Conservation (phyloP, 2,329 filamentous ascomycete species). For the Fusarium hainanense region DNA sequence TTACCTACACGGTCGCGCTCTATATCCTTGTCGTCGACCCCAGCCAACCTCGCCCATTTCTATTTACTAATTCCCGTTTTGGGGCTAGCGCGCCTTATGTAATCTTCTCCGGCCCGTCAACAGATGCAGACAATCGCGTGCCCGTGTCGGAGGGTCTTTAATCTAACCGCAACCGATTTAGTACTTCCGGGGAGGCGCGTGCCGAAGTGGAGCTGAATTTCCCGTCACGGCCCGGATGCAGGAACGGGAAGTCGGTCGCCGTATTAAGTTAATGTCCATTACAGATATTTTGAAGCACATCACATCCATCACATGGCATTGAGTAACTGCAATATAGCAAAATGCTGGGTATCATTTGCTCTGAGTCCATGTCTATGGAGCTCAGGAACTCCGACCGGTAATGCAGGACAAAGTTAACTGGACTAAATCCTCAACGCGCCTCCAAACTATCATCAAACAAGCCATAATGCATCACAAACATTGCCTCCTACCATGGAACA, state of each 20-base stretch:
- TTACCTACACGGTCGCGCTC: constrained; percentile 32
- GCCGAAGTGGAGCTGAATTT: constrained; percentile 36
- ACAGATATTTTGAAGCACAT: neutral
- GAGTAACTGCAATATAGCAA: constrained; percentile 23
- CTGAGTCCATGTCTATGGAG: constrained; percentile 35
- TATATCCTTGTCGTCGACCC: constrained; percentile 9
- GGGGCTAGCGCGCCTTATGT: constrained; percentile 20
- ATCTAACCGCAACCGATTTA: constrained; percentile 12
- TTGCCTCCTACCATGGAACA: constrained; percentile 15
- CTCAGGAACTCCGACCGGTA: constrained; percentile 32
- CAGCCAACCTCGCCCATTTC: constrained; percentile 24
- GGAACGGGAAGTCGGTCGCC: constrained; percentile 27
- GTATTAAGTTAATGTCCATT: neutral
- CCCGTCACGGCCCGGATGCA: constrained; percentile 40
- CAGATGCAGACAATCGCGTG: constrained; percentile 25
- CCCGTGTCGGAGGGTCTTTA: constrained; percentile 3
- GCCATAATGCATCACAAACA: constrained; percentile 26
- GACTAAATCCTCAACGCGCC: constrained; percentile 19
- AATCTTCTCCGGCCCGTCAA: constrained; percentile 15
- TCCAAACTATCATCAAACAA: constrained; percentile 24
- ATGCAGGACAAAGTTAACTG: constrained; percentile 26
- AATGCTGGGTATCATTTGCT: constrained; percentile 47
- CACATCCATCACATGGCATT: neutral
- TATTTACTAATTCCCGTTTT: constrained; percentile 45
- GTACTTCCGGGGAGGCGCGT: constrained; percentile 15